Evolutionary conservation across 1,284 basidiomycete genomes (phyloP), one percentile per base, ranked within the genome.

Genomic region (Schizopora paradoxa): DNA sequence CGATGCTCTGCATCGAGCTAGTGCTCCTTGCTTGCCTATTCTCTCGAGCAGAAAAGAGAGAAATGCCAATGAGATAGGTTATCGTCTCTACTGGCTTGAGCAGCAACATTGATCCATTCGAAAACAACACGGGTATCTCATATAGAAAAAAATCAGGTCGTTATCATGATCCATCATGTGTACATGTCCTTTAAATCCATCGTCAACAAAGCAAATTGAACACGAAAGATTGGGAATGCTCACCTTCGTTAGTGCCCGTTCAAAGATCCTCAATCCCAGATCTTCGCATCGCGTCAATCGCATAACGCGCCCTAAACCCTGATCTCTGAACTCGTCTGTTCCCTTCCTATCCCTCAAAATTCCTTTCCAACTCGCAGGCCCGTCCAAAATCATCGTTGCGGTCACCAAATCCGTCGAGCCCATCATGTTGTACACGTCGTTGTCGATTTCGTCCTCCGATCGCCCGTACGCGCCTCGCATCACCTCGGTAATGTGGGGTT

Each of bases 211-310:
- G 19, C 25, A n/a, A 13, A 41, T 29, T 4, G 11, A 41, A 8
- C 19, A 19, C 7, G 22, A 16, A n/a, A 18, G 14, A 18, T 44
- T 23, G 19, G n/a, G 6, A 7, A 25, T 41, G 18, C 36, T 27
- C 10, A n/a, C 25, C 44, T 2, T 22, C 44, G 19, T 40, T 31
- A 11, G 23, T 33, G 11, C 14, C 32, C 13, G 19, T 43, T n/a
- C 31, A 13, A 14, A 21, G 21, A 18, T 48, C 48, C 33, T 35
- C 45, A 88, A 67, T 1, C 84, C 85, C 50, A 88, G 63, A 63
- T 89, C 85, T 47, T 78, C 70, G 40, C 85, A 65, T 37, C 86
- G 69, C 23, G 84, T 83, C 84, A 88, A 86, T 58, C 76, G 79
- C 35, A 88, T 72, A 6, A 86, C 61, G 69, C 86, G 72, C n/a